These are phyloP conservation scores for Fusarium napiforme DNA, from an alignment of 2,329 filamentous ascomycete genomes.

Conservation along the genomic window DNA sequence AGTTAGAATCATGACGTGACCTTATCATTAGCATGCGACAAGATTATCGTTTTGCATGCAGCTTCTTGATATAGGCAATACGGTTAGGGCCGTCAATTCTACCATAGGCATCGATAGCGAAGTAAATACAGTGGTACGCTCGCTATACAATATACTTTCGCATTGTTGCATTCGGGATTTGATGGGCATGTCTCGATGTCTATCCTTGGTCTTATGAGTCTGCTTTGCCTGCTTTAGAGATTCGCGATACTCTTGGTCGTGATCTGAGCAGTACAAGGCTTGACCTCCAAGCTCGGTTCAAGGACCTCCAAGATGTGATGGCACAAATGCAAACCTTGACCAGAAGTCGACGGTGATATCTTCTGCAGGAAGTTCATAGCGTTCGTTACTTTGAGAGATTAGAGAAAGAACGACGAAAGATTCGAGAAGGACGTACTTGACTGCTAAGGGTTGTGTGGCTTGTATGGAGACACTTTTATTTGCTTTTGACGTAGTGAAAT, in stretches of 20 bases:
- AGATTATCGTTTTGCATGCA: not conserved
- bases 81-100: not conserved
- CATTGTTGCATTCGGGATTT: not conserved
- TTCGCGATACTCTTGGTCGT: not conserved
- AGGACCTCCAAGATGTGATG: not conserved
- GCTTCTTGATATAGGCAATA: not conserved
- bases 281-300: too few relatives aligned
- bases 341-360: not conserved
- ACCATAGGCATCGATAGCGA: not conserved
- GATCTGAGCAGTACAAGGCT: not conserved
- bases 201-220: not conserved
- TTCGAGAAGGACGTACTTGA: too few relatives aligned
- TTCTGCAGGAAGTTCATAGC: not conserved
- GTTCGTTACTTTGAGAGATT: too few relatives aligned
- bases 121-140: not conserved
- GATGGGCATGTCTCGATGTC: not conserved
- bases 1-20: conserved; percentile 16
- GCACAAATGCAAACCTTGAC: not conserved
- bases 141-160: not conserved
- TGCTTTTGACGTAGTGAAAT: too few relatives aligned
- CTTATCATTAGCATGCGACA: conserved; percentile 2
- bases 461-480: too few relatives aligned
- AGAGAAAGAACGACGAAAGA: too few relatives aligned
- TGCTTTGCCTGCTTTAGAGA: not conserved
- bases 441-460: too few relatives aligned